Base-by-base conservation (phyloP, 805 yeast species). In the Wickerhamomyces canadensis region DNA sequence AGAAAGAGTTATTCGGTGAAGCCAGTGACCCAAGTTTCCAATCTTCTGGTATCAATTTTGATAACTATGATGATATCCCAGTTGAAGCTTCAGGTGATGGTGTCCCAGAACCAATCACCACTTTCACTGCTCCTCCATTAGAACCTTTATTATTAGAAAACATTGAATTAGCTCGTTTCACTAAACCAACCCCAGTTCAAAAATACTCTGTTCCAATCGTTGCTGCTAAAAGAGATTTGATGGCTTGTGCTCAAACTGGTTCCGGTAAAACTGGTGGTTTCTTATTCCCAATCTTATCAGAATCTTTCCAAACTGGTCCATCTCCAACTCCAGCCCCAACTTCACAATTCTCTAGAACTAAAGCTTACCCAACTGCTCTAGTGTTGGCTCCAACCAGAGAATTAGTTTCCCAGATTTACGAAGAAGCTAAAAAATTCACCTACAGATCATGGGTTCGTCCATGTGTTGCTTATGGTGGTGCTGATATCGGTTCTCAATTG, bases 181-280 rank as follows among this genome's bases (percentile, higher is more conserved):
- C 85, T 48, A 87, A 76, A 66, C 98, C 98, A 60, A 93, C 99
- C 25, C 98, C 96, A 35, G 96, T 86, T 41, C 96, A 86, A 64
- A 87, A 87, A 67, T 86, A 86, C 73, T 87, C 95, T 31, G 83
- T 87, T 47, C 96, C 96, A 50, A 86, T 87, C 48, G 91, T 87
- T 49, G 86, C 91, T 42, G 78, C 71, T 43, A 87, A 89, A 55
- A 78, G 96, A 67, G 96, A 86, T 67, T 75, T 86, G 67, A 87
- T 86, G 96, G 96, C 96, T 26, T 87, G 96, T 77, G 96, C 96
- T 42, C 96, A 87, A 72, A 86, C 96, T 52, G 96, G 96, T 82
- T 89, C 98, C 42, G 99, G 99, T 78, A 93, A 93, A 72, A 93
- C 99, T 60, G 98, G 98, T 76, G 99, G 98, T 51, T 93, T 93